Percentiles rank a stretch among this genome's conserved stretches.
These are phyloP conservation scores for Pseudozyma pruni DNA, from an alignment of 1,284 basidiomycete species.

Conservation along the genomic window DNA sequence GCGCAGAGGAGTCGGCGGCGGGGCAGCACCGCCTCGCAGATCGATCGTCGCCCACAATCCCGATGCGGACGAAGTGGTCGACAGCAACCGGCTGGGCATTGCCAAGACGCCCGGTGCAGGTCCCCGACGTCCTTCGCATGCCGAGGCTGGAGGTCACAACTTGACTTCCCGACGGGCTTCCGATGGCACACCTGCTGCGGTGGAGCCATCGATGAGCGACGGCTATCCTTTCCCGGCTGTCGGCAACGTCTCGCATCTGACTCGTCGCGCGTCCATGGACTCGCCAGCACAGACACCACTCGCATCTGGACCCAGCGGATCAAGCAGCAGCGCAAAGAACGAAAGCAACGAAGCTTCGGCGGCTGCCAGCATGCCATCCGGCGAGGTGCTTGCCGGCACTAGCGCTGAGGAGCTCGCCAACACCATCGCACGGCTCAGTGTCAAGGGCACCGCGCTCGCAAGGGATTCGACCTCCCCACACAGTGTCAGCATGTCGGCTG, in stretches of 20 bases:
- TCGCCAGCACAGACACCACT: slow-evolving; percentile 43
- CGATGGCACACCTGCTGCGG: slow-evolving; percentile 31
- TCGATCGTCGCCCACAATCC: slow-evolving; percentile 5
- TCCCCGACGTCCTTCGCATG: slow-evolving; percentile 35
- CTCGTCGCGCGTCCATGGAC: slow-evolving; percentile 45
- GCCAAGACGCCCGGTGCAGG: slow-evolving; percentile 46
- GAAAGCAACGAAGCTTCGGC: slow-evolving; percentile 1
- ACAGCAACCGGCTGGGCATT: slow-evolving; percentile 7
- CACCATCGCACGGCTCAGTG: slow-evolving; percentile 54
- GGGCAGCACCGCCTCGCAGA: not conserved
- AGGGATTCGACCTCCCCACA: slow-evolving; percentile 19
- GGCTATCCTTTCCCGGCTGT: slow-evolving; percentile 56
- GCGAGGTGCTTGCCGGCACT: slow-evolving; percentile 13
- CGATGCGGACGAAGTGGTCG: slow-evolving; percentile 25
- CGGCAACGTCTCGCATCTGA: slow-evolving; percentile 23
- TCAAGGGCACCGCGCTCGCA: slow-evolving; percentile 47
- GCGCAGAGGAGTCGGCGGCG: slow-evolving; percentile 6
- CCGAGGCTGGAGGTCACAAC: not conserved
- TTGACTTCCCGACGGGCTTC: slow-evolving; percentile 17
- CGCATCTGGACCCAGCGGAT: slow-evolving; percentile 13
- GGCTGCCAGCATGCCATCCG: not conserved
- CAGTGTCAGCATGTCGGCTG: slow-evolving; percentile 34
- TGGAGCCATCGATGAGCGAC: slow-evolving; percentile 14
- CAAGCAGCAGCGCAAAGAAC: not conserved
- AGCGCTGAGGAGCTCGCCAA: slow-evolving; percentile 54